Conservation (phyloP, 768 basidiomycete genomes). For the Tulasnella sp. region DNA sequence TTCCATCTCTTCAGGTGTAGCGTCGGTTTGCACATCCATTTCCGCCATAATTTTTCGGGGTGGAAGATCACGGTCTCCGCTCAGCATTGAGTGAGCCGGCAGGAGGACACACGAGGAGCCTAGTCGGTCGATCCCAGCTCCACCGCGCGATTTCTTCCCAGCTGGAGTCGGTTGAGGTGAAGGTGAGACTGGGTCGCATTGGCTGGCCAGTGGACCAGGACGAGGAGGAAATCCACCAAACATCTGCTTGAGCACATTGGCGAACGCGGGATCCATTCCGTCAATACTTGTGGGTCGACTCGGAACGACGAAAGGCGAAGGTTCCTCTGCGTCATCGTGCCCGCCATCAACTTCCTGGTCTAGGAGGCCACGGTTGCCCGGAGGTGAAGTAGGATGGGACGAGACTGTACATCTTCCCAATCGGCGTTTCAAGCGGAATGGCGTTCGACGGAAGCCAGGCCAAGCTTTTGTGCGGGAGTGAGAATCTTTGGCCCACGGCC, state of each 20-base stretch:
- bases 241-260: slow-evolving; percentile 50
- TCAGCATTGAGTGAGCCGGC: slow-evolving; percentile 66
- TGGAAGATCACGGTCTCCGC: too few relatives aligned
- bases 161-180: too few relatives aligned
- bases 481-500: slow-evolving; percentile 34
- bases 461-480: slow-evolving; percentile 54
- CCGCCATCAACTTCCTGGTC: background rate
- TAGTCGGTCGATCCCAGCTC: too few relatives aligned
- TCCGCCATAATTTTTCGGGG: too few relatives aligned
- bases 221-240: background rate
- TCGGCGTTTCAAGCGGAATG: background rate
- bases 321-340: slow-evolving; percentile 5
- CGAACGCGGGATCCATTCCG: slow-evolving; percentile 82
- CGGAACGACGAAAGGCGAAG: slow-evolving; percentile 19
- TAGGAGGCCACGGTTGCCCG: background rate
- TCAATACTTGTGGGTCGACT: slow-evolving; percentile 55
- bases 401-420: background rate
- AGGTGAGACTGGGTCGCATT: too few relatives aligned
- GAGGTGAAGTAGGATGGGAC: background rate
- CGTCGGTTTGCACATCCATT: too few relatives aligned
- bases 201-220: background rate
- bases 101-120: too few relatives aligned
- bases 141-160: too few relatives aligned
- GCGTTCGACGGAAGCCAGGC: slow-evolving; percentile 41
- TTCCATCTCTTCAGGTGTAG: too few relatives aligned